A percentile compares a stretch with the other conserved stretches of the same genome.
These are phyloP conservation scores for Geosmithia putterillii DNA, from an alignment of 2,329 filamentous ascomycete species.

Conservation along the genomic window DNA sequence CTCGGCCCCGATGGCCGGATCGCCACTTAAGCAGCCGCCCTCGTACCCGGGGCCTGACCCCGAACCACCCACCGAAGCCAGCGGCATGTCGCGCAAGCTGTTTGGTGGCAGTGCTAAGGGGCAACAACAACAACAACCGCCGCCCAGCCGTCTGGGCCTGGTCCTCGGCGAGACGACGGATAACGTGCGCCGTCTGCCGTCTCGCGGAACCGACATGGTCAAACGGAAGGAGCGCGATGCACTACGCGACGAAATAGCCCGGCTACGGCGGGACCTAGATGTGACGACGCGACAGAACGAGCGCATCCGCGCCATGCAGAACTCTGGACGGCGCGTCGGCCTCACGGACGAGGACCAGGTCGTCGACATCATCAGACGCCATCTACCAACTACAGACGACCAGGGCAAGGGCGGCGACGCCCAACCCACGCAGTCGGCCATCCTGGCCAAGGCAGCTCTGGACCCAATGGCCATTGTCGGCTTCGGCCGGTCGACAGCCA, in stretches of 20 bases:
- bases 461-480: slow-evolving; percentile 40
- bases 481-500: slow-evolving; percentile 24
- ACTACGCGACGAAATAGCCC: slow-evolving; percentile 41
- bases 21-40: slow-evolving; percentile 34
- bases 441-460: slow-evolving; percentile 34
- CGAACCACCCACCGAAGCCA: neutral
- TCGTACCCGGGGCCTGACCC: slow-evolving; percentile 10
- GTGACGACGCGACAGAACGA: slow-evolving; percentile 46
- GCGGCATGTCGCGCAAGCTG: neutral
- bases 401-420: slow-evolving; percentile 12
- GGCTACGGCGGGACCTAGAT: slow-evolving; percentile 45
- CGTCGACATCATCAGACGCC: slow-evolving; percentile 23
- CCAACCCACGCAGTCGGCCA: slow-evolving; percentile 17
- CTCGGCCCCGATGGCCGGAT: slow-evolving; percentile 30
- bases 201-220: slow-evolving; percentile 26
- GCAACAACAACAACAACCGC: neutral
- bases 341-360: slow-evolving; percentile 23
- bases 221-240: slow-evolving; percentile 41
- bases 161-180: slow-evolving; percentile 11
- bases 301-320: slow-evolving; percentile 29
- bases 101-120: neutral
- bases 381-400: slow-evolving; percentile 30
- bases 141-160: neutral
- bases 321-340: slow-evolving; percentile 22
- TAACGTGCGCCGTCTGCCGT: slow-evolving; percentile 27